Conservation (phyloP, 331 rosid genomes). For the Quercus lobata region DNA sequence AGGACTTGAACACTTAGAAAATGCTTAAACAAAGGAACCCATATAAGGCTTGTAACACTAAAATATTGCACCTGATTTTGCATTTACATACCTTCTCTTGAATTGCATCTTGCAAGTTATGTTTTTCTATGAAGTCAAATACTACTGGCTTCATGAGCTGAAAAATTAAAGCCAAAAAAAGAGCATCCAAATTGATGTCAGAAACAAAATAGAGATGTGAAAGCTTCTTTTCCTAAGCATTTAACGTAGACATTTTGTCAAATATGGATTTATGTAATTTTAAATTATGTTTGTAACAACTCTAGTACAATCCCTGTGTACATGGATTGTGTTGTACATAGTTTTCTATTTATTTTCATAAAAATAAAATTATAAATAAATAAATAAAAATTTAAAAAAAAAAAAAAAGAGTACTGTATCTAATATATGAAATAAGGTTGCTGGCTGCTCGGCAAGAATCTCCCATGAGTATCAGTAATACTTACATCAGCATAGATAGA, state of each 20-base stretch:
- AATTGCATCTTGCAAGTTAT: conserved; percentile 72
- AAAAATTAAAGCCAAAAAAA: conserved; percentile 25
- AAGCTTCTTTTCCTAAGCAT: background rate
- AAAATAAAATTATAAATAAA: too few relatives aligned
- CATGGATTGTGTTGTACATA: too few relatives aligned
- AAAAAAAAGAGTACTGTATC: background rate
- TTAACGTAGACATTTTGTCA: background rate
- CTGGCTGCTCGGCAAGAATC: background rate
- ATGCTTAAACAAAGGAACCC: background rate
- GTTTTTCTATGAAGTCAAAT: conserved; percentile 86
- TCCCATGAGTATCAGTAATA: conserved; percentile 25
- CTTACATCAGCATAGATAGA: conserved; percentile 94
- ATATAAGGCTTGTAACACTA: background rate
- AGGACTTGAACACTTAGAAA: background rate
- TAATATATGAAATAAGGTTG: background rate
- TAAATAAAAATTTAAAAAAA: too few relatives aligned
- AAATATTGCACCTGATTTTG: background rate
- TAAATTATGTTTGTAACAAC: too few relatives aligned
- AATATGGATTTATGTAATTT: too few relatives aligned
- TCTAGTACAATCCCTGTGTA: too few relatives aligned
- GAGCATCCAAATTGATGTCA: conserved; percentile 1
- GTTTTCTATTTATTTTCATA: too few relatives aligned
- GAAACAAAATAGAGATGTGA: background rate
- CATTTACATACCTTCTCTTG: conserved; percentile 71
- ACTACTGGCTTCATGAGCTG: conserved; percentile 93